Evolutionary conservation across 768 basidiomycete species (phyloP).

Genomic region (Tricholoma bakamatsutake): DNA sequence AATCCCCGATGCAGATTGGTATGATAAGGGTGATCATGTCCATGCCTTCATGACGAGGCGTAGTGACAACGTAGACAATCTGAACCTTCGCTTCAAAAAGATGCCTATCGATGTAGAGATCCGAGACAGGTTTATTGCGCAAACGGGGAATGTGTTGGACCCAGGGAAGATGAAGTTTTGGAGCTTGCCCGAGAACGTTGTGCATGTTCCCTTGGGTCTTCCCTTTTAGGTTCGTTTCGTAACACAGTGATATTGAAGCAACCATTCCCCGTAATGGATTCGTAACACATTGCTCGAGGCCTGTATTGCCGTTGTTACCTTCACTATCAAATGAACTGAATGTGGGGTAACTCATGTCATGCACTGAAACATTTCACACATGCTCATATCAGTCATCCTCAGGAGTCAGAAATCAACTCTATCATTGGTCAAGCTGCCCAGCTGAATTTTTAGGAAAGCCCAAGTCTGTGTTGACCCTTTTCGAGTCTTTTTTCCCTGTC

Average conservation of each 20-base stretch:
- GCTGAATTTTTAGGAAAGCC: neutral
- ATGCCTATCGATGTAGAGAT: neutral
- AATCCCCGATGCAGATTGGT: slow-evolving; percentile 4
- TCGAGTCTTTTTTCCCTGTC: neutral
- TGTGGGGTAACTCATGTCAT: neutral
- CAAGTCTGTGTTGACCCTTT: neutral
- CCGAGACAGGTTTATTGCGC: neutral
- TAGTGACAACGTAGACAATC: neutral
- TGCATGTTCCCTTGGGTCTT: slow-evolving; percentile 2
- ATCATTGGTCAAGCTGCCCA: neutral
- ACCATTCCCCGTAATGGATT: neutral
- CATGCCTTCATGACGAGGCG: slow-evolving; percentile 7
- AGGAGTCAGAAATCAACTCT: neutral
- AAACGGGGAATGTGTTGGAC: neutral
- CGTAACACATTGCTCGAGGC: neutral
- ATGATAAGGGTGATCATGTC: neutral
- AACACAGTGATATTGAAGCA: neutral
- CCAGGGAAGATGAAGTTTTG: slow-evolving; percentile 2
- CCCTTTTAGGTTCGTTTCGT: neutral
- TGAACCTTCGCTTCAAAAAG: neutral
- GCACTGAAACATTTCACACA: neutral
- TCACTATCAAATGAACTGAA: neutral
- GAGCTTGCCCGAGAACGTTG: slow-evolving; percentile 1
- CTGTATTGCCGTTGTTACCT: neutral
- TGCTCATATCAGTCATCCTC: neutral